These are phyloP conservation scores for Fusarium circinatum DNA, from an alignment of 2,329 filamentous ascomycete genomes.

Conservation along the genomic window DNA sequence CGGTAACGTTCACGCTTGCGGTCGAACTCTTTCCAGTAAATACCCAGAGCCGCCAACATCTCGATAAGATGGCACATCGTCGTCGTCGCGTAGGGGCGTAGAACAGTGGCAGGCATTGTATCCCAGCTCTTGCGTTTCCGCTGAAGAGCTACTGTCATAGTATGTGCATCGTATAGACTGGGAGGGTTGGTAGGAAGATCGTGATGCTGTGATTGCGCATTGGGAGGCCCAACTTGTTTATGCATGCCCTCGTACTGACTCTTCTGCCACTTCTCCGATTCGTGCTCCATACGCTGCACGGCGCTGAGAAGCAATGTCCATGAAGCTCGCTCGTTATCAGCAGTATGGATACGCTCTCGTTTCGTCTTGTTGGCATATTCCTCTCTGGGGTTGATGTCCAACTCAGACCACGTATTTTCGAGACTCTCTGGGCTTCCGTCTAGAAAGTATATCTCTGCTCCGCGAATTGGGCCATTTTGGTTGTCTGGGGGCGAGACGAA, in stretches of 20 bases:
- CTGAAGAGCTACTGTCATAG: constrained; percentile 58
- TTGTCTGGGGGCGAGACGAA: constrained; percentile 59
- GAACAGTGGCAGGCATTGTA: constrained; percentile 59
- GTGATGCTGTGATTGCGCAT: constrained; percentile 10
- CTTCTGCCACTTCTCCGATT: constrained; percentile 59
- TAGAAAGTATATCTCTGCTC: constrained; percentile 49
- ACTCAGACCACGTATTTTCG: constrained; percentile 47
- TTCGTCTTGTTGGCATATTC: constrained; percentile 40
- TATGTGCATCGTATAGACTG: constrained; percentile 48
- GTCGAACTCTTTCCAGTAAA: constrained; percentile 70
- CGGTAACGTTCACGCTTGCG: constrained; percentile 60
- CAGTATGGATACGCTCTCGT: constrained; percentile 59
- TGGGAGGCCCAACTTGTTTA: constrained; percentile 35
- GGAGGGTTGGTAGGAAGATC: constrained; percentile 41
- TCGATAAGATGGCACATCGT: constrained; percentile 67
- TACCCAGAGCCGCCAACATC: constrained; percentile 63
- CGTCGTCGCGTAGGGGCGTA: constrained; percentile 63
- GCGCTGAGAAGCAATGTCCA: constrained; percentile 63
- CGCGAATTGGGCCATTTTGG: constrained; percentile 48
- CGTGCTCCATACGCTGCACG: constrained; percentile 60
- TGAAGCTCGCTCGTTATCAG: constrained; percentile 66
- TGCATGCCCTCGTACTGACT: constrained; percentile 46
- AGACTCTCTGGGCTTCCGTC: constrained; percentile 53
- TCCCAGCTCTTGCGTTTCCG: constrained; percentile 61
- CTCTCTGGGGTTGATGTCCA: constrained; percentile 45